Evolutionary conservation across 345 rosid genomes (phyloP).

Genomic region (Moricandia moricandioides): DNA sequence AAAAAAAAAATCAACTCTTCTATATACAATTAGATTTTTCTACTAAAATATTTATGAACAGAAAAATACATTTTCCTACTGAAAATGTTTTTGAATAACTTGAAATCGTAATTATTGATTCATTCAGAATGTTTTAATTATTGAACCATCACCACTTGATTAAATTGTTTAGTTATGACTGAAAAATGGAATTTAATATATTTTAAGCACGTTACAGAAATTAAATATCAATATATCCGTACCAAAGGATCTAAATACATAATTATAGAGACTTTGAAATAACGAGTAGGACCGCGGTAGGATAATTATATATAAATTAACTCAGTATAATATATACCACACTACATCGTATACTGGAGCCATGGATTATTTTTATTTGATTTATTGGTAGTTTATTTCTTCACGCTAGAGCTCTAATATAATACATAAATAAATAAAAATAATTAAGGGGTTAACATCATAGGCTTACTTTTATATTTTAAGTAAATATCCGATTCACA

Average conservation of each 20-base stretch:
- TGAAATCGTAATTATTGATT: neutral
- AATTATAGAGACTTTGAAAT: neutral
- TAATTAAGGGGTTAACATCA: conserved; percentile 19
- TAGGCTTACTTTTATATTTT: conserved; percentile 14
- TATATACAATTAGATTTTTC: too few species aligned
- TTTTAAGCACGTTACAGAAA: neutral
- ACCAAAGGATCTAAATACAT: neutral
- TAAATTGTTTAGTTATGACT: neutral
- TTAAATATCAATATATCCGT: neutral
- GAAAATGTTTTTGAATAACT: neutral
- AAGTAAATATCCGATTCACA: conserved; percentile 15
- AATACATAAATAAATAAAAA: conserved; percentile 2
- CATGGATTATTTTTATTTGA: neutral
- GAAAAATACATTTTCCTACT: neutral
- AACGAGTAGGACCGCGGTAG: neutral
- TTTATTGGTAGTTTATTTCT: conserved; percentile 31
- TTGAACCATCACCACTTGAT: neutral
- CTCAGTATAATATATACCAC: conserved; percentile 5
- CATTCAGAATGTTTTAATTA: neutral
- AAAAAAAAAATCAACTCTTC: neutral
- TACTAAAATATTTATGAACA: neutral
- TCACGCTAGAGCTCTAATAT: conserved; percentile 33
- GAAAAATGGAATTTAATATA: neutral
- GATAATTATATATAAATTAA: conserved; percentile 1
- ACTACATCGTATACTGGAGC: conserved; percentile 5